Evolutionary conservation across 2,329 filamentous ascomycete genomes (phyloP), one percentile per base, ranked within the genome.

Genomic region (Penicillium verrucosum): DNA sequence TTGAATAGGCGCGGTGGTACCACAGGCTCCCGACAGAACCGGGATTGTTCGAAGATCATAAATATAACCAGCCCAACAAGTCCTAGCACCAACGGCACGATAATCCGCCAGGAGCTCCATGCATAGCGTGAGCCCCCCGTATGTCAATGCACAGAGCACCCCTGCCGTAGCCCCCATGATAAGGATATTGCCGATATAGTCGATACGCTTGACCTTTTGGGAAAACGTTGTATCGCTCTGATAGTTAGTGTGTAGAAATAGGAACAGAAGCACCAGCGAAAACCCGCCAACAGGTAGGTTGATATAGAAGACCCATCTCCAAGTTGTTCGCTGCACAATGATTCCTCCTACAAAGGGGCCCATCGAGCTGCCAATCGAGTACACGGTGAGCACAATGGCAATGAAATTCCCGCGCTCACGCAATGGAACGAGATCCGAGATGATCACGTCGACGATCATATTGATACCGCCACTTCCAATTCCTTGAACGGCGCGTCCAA

Each of bases 391-490:
- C 2, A 78, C 65, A 9, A 75, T 68, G 1, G 68, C 71, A 46
- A 77, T 69, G 57, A 75, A 81, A 11, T 75, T 70, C 10, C 76
- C 77, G 49, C 81, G 68, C 57, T 82, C 73, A 4, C 76, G 68
- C 11, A 84, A 67, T 0, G 80, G 77, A 0, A 83, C 75, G 3
- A 84, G 65, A 54, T 84, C 82, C 25, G 74, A 79, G 8, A 82
- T 70, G 18, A 84, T 75, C 50, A 82, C 74, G 25, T 79, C 77
- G 5, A 76, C 70, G 2, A 83, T 68, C 40, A 79, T 53, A 3
- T 51, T 59, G 60, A 78, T 73, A 1, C 79, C 80, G 1, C 77
- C 78, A 2, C 71, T 73, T 0, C 79, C 80, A 4, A 80, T 63
- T 0, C 84, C 84, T 52, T 86, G 82, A 0, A 86, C 21, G 4